Evolutionary conservation across 179 eudicot genomes (phyloP).

Genomic region (Silene vulgaris): DNA sequence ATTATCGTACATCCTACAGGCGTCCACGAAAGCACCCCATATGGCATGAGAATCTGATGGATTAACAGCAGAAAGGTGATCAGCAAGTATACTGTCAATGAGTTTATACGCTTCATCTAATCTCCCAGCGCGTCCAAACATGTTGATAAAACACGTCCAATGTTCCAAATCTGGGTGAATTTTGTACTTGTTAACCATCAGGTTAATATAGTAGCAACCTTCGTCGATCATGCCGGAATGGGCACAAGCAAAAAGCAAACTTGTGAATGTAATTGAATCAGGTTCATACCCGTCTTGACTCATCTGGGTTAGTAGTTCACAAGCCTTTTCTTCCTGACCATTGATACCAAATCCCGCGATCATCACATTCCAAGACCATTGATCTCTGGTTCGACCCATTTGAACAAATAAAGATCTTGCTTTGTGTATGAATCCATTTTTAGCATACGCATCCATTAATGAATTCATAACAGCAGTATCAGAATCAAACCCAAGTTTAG

Average conservation of each 20-base stretch:
- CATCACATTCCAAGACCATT: slow-evolving; percentile 48
- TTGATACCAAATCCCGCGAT: slow-evolving; percentile 48
- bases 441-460: slow-evolving; percentile 40
- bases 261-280: slow-evolving; percentile 43
- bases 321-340: slow-evolving; percentile 40
- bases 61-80: background rate
- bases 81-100: slow-evolving; percentile 15
- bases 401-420: slow-evolving; percentile 31
- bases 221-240: slow-evolving; percentile 45
- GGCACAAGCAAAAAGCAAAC: slow-evolving; percentile 42
- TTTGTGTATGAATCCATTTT: slow-evolving; percentile 30
- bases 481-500: slow-evolving; percentile 32
- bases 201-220: slow-evolving; percentile 35
- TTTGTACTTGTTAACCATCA: slow-evolving; percentile 36
- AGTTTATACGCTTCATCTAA: slow-evolving; percentile 44
- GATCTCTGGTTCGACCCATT: slow-evolving; percentile 33
- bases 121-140: slow-evolving; percentile 47
- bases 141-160: slow-evolving; percentile 47
- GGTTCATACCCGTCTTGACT: slow-evolving; percentile 36
- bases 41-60: slow-evolving; percentile 27
- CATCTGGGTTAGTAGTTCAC: slow-evolving; percentile 35
- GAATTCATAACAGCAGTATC: slow-evolving; percentile 33
- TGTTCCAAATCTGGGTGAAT: slow-evolving; percentile 47
- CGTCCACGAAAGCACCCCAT: slow-evolving; percentile 55
- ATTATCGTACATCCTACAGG: slow-evolving; percentile 43